Base-by-base conservation (phyloP, 2,329 filamentous ascomycete genomes). In the Fonsecaea erecta region DNA sequence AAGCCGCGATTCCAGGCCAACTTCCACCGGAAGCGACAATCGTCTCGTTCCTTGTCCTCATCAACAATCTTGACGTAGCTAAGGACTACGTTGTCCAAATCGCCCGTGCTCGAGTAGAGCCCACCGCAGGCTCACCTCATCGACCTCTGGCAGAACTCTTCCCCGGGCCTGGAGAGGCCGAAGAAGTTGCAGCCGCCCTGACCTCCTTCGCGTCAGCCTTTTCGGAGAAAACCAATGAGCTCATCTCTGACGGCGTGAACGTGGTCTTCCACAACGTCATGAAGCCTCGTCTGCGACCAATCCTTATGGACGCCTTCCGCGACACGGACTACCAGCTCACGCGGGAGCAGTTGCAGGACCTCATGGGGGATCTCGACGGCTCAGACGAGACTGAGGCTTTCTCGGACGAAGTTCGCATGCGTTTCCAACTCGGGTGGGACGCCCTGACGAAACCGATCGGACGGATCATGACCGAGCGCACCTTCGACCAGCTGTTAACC, bases 41-140 rank as follows among this genome's bases (percentile, higher is more conserved):
- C 69, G 86, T 98, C 58, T 84, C 90, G 3, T 99, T 99, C 76
- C 87, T 97, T 16, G 89, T 98, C 24, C 85, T 97, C 53, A 92
- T 97, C 77, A 99, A 99, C 83, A 97, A 94, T 75, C 87, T 99
- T 28, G 94, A 99, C 75, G 86, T 97, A 66, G 90, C 93, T 9
- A 92, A 92, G 68, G 92, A 97, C 74, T 99, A 99, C 77, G 86
- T 97, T 57, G 86, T 87, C 16, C 90, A 94, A 61, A 97, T 99
- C 71, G 89, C 98, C 52, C 84, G 85, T 34, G 84, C 87, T 35
- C 87, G 90, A 54, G 81, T 93, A 28, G 82, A 77, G 56, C 68
- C 72, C 11, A 80, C 80, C 35, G 76, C 77, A 16, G 72, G 80
- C 0, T 75, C 78, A 5, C 78, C 80, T 21, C 78, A 79, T 9